A percentile compares a stretch with the other conserved stretches of the same genome.
Conservation (phyloP, 2,329 filamentous ascomycete genomes). For the Elsinoe ampelina region DNA sequence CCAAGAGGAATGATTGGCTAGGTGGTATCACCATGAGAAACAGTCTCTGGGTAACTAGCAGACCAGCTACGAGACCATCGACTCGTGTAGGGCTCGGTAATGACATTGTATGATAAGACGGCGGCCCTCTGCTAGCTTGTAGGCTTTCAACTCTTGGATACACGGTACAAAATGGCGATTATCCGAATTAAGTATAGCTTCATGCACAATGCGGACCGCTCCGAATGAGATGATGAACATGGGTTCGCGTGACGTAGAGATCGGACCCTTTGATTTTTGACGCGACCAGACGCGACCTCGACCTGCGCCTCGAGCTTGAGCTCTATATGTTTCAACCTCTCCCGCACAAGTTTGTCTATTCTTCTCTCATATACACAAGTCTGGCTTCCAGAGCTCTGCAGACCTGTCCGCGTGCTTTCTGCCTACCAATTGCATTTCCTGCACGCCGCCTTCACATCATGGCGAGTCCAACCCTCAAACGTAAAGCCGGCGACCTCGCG, state of each 20-base stretch:
- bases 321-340: background rate
- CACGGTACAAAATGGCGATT: background rate
- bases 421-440: background rate
- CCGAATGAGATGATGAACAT: background rate
- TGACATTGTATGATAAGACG: background rate
- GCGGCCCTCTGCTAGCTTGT: too few species aligned
- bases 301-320: background rate
- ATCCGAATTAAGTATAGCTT: background rate
- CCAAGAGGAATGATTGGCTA: background rate
- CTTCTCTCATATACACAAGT: background rate
- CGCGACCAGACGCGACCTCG: background rate
- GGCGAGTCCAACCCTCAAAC: conserved; percentile 34
- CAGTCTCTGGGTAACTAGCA: conserved; percentile 3
- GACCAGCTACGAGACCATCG: background rate
- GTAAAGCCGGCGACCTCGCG: conserved; percentile 38
- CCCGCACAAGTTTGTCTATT: background rate
- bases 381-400: background rate
- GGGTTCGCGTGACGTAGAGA: conserved; percentile 7
- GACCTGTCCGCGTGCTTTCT: background rate
- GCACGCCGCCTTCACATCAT: background rate
- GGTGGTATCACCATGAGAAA: conserved; percentile 5
- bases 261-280: background rate
- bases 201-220: background rate
- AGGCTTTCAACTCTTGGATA: too few species aligned
- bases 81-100: background rate